Evolutionary conservation across 2,329 filamentous ascomycete genomes (phyloP), one percentile per base, ranked within the genome.

Genomic region (Aspergillus neoniger): DNA sequence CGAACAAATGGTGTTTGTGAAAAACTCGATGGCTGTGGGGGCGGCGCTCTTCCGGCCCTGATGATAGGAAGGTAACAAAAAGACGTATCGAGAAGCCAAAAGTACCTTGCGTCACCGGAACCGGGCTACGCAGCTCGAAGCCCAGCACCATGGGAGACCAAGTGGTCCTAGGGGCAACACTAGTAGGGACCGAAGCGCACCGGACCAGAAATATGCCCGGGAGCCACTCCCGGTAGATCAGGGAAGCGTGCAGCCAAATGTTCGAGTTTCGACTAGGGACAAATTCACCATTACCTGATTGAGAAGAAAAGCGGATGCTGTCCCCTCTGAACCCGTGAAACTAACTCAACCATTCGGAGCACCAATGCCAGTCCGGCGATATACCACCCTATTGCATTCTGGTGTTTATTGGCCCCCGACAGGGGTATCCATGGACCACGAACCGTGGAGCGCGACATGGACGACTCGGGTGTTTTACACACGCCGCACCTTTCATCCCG

Each of bases 181-280:
- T 58, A 67, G 50, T 52, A 36, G 51, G 47, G 51, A 43, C 43
- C 54, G 51, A 61, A 59, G 56, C 57, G 55, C 53, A 59, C 60
- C 58, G 52, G 59, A 41, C 38, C 28, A 59, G 55, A 47, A 51
- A 59, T 57, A 52, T 52, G 57, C 30, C 66, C 63, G 62, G 66
- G 65, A 66, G 65, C 15, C 43, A 44, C 17, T 57, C 55, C 67
- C 66, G 66, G 67, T 62, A 68, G 66, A 68, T 68, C 66, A 64
- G 57, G 41, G 55, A 38, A 59, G 60, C 54, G 43, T 63, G 47
- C 36, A 54, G 44, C 19, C 47, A 60, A 59, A 63, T 58, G 59
- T 65, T 61, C 60, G 17, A 63, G 58, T 55, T 63, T 58, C 55
- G 51, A 61, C 56, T 58, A 56, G 47, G 55, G 39, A 43, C 49